Conservation (phyloP, 2,329 filamentous ascomycete species). For the Sclerotiophoma versabilis region DNA sequence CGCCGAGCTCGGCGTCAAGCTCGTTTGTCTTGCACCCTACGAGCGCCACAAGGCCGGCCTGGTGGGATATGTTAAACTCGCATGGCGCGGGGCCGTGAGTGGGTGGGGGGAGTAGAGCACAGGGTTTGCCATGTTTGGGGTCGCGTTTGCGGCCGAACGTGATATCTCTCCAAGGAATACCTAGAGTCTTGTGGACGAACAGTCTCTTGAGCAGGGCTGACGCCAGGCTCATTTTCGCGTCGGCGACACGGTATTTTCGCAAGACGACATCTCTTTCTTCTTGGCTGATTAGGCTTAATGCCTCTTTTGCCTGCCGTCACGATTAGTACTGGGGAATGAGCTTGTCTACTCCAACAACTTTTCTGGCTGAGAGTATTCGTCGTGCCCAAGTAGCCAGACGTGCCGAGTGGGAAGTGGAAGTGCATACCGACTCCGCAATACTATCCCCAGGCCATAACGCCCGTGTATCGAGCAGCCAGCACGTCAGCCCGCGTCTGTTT, state of each 20-base stretch:
- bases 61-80: conserved; percentile 81
- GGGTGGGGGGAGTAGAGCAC: conserved; percentile 52
- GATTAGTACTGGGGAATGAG: conserved; percentile 18
- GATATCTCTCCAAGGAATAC: conserved; percentile 67
- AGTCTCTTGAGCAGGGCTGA: conserved; percentile 78
- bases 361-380: no score
- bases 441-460: conserved; percentile 55
- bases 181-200: conserved; percentile 66
- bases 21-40: conserved; percentile 54
- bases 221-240: conserved; percentile 76
- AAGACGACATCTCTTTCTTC: conserved; percentile 66
- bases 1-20: conserved; percentile 64
- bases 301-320: conserved; percentile 49
- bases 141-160: conserved; percentile 62
- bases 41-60: conserved; percentile 76
- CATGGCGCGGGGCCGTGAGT: conserved; percentile 48
- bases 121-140: conserved; percentile 60
- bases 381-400: neutral
- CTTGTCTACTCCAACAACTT: no score
- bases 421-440: conserved; percentile 42
- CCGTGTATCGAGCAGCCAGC: conserved; percentile 60
- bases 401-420: neutral
- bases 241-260: conserved; percentile 70
- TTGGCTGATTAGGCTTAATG: conserved; percentile 51
- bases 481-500: conserved; percentile 43